These are phyloP conservation scores for Plasmodiophora brassicae DNA, from an alignment of 208 protist genomes.

Conservation along the genomic window DNA sequence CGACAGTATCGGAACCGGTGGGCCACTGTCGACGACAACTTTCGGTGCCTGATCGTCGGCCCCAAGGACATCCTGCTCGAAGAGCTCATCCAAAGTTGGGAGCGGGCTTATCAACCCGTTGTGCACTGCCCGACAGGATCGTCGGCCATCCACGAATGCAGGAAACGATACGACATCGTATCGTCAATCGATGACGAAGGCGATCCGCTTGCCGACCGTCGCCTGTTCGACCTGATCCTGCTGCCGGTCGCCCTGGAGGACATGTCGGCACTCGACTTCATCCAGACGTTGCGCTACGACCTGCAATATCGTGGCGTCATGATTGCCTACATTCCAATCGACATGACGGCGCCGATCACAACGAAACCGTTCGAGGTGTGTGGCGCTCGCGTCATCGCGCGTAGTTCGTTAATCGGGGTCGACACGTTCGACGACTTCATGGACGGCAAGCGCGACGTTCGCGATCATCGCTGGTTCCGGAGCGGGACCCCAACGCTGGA, in stretches of 20 bases:
- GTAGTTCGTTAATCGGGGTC: neutral
- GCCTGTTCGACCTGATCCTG: neutral
- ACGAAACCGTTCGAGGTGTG: neutral
- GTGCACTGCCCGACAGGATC: too few species aligned
- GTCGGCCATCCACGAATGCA: too few species aligned
- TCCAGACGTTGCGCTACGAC: neutral
- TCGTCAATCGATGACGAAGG: too few species aligned
- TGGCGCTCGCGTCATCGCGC: neutral
- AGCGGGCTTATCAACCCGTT: too few species aligned
- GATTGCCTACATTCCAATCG: neutral
- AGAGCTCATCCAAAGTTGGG: too few species aligned
- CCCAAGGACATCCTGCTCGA: too few species aligned
- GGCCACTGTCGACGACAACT: too few species aligned
- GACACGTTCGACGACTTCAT: neutral
- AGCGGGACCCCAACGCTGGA: neutral
- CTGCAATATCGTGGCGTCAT: constrained; percentile 1
- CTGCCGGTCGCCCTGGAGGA: neutral
- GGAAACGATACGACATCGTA: too few species aligned
- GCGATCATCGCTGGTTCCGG: neutral
- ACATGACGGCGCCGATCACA: neutral
- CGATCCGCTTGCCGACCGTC: neutral
- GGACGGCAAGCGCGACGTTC: neutral
- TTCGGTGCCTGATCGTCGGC: too few species aligned
- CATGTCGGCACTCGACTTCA: neutral
- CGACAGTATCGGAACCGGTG: too few species aligned